Base-by-base conservation (phyloP, 495 filamentous ascomycete genomes). In the Friedmanniomyces simplex region DNA sequence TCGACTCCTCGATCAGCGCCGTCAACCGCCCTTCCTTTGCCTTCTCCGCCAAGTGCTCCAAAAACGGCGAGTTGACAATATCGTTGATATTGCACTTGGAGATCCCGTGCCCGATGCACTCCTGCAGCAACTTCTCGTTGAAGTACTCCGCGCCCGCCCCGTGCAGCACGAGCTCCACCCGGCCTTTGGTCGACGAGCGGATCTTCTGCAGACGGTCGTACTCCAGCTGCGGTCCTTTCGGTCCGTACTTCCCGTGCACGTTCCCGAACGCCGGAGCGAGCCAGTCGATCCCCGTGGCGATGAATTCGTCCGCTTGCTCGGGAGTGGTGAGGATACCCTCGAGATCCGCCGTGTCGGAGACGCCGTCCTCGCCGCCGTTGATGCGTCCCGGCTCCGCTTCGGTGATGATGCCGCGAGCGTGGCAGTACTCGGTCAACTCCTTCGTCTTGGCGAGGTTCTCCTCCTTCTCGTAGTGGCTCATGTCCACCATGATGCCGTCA, bases 31-130 rank as follows among this genome's bases (percentile, higher is more conserved):
- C 70, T 72, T 84, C 82, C 0, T 80, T 83, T 11, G 76, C 76
- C 74, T 81, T 83, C 74, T 87, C 83, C 60, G 76, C 71, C 76
- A 82, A 79, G 42, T 84, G 79, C 59, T 75, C 69, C 45, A 79
- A 76, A 67, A 84, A 90, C 67, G 79, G 78, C 63, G 80, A 78
- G 68, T 89, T 88, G 76, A 93, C 77, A 46, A 86, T 81, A 72
- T 88, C 86, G 68, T 93, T 91, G 57, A 91, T 85, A 72, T 93
- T 93, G 58, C 87, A 74, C 74, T 91, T 89, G 41, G 79, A 79
- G 52, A 91, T 82, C 1, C 87, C 87, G 52, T 74, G 77, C 37
- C 74, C 76, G 66, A 93, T 87, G 65, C 84, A 88, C 65, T 77
- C 74, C 49, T 73, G 65, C 57, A 87, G 18, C 39, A 86, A 36